Evolutionary conservation across 2,329 filamentous ascomycete genomes (phyloP).

Genomic region (Talaromyces sp.): DNA sequence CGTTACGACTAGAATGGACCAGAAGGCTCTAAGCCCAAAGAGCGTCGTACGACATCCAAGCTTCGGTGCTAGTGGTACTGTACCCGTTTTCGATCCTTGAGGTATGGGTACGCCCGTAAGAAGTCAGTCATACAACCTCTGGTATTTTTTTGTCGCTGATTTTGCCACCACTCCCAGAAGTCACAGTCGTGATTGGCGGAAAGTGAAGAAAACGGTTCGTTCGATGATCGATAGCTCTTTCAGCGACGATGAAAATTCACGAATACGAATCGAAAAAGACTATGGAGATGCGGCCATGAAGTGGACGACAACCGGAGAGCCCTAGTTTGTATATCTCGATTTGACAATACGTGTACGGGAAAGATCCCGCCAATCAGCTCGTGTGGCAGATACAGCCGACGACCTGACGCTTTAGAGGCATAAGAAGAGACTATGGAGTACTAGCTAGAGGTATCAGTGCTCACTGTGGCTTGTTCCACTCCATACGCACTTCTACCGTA

Average conservation of each 20-base stretch:
- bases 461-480: neutral
- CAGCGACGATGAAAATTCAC: neutral
- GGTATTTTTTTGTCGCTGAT: neutral
- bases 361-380: slow-evolving; percentile 4
- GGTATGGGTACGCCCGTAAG: neutral
- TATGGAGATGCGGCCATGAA: neutral
- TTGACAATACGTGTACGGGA: neutral
- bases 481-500: neutral
- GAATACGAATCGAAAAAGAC: no score
- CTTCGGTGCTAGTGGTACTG: slow-evolving; percentile 18
- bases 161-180: neutral
- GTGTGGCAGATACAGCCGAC: slow-evolving; percentile 1
- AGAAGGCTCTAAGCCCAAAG: neutral
- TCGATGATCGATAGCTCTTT: neutral
- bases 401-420: neutral
- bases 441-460: neutral
- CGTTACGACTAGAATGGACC: neutral
- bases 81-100: slow-evolving; percentile 5
- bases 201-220: neutral
- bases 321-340: no score
- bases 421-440: neutral
- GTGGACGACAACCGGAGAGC: no score
- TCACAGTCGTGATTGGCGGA: neutral
- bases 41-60: neutral
- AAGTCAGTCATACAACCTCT: neutral